These are phyloP conservation scores for Termitomyces titanicus DNA, from an alignment of 768 basidiomycete species.

Conservation along the genomic window DNA sequence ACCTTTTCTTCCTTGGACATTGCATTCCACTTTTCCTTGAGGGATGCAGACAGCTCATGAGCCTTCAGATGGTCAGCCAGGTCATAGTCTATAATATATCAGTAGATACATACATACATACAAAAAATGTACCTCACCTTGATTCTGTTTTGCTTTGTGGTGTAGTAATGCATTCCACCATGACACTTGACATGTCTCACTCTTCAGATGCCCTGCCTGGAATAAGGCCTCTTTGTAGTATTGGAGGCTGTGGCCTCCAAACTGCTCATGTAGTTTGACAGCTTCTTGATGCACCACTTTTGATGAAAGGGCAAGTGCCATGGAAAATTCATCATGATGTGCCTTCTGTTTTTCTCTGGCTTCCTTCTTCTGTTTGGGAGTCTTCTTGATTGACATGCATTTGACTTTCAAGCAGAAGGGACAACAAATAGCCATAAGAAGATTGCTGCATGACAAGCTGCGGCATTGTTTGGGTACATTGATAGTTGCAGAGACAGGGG, in stretches of 20 bases:
- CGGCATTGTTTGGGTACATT: neutral
- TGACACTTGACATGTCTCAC: too few relatives aligned
- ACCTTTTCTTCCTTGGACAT: neutral
- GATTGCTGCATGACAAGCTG: too few relatives aligned
- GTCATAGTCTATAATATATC: neutral
- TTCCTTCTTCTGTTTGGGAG: neutral
- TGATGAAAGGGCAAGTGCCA: neutral
- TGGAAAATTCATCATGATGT: neutral
- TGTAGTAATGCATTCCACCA: too few relatives aligned
- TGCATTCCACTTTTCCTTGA: neutral
- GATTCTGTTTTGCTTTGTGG: too few relatives aligned
- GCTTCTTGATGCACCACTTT: neutral
- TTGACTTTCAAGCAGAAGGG: neutral
- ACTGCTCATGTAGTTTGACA: neutral
- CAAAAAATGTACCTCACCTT: neutral
- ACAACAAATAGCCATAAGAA: too few relatives aligned
- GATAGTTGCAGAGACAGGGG: too few relatives aligned
- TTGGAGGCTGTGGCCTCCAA: neutral
- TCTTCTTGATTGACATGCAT: neutral
- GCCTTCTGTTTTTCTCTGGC: neutral
- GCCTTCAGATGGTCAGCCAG: neutral
- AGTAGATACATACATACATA: neutral
- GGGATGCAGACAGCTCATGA: neutral
- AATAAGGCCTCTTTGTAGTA: neutral
- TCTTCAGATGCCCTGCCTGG: too few relatives aligned